A percentile compares a stretch with the other conserved stretches of the same genome.
Evolutionary conservation across 768 basidiomycete species (phyloP).

Genomic region (Lentinula edodes): DNA sequence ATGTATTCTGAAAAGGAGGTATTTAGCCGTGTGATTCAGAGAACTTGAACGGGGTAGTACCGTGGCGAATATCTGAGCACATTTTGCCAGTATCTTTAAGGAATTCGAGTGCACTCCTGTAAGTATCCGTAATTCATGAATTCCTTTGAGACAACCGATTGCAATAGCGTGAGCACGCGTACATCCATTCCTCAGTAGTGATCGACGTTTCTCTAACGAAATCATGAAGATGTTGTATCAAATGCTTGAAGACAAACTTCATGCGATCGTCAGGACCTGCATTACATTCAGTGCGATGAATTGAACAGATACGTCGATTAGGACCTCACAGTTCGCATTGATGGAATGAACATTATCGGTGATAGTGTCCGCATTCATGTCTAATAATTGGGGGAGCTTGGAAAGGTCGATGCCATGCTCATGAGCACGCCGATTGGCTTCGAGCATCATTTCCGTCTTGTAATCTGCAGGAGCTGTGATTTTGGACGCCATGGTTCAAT

Average conservation of each 20-base stretch:
- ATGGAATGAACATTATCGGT: constrained; percentile 34
- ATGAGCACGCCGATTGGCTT: constrained; percentile 25
- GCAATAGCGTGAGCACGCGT: constrained; percentile 8
- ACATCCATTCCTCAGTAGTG: constrained; percentile 86
- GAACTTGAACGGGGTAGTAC: constrained; percentile 14
- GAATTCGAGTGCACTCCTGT: constrained; percentile 63
- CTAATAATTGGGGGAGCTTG: constrained; percentile 32
- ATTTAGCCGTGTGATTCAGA: not conserved
- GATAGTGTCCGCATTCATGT: constrained; percentile 36
- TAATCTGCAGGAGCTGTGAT: constrained; percentile 17
- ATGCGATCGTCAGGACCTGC: constrained; percentile 33
- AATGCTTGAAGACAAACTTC: constrained; percentile 37
- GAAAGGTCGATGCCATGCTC: constrained; percentile 33
- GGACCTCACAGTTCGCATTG: constrained; percentile 33
- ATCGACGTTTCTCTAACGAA: constrained; percentile 71
- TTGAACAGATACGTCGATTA: not conserved
- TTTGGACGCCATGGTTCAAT: not conserved
- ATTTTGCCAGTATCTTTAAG: constrained; percentile 70
- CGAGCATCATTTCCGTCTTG: constrained; percentile 17
- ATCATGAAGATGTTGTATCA: constrained; percentile 64
- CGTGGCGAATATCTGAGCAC: constrained; percentile 62
- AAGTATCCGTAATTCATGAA: no score
- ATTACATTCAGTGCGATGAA: constrained; percentile 4
- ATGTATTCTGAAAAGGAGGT: constrained; percentile 54
- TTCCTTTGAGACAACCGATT: not conserved